These are phyloP conservation scores for Geotrichum phurueaensis DNA, from an alignment of 1,139 yeast species.

Conservation along the genomic window DNA sequence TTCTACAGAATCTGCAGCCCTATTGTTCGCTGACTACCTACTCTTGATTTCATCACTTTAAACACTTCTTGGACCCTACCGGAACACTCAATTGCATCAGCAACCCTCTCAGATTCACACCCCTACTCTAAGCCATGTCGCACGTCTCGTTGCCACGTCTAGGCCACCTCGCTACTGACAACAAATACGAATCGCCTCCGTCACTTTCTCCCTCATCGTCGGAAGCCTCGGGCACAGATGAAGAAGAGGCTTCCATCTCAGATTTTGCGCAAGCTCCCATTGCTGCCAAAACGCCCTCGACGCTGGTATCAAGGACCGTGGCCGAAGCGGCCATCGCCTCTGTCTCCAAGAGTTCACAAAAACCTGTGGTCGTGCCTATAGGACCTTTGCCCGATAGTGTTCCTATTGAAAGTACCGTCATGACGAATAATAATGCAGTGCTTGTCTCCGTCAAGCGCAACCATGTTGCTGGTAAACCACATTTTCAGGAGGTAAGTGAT, in stretches of 20 bases:
- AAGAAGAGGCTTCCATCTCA: not conserved
- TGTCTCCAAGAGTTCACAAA: not conserved
- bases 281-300: not conserved
- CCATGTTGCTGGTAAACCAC: not conserved
- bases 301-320: not conserved
- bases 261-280: not conserved
- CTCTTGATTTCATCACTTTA: too few species aligned
- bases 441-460: not conserved
- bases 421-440: not conserved
- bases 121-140: not conserved
- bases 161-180: slow-evolving; percentile 12
- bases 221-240: not conserved
- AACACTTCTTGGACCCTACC: not conserved
- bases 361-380: not conserved
- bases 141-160: slow-evolving; percentile 8
- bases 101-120: not conserved
- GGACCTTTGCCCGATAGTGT: not conserved
- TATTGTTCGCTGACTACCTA: not conserved
- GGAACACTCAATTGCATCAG: not conserved
- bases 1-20: not conserved
- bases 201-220: not conserved
- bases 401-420: not conserved
- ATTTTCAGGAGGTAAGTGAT: not conserved
- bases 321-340: not conserved
- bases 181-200: slow-evolving; percentile 11